Evolutionary conservation across 352 stramenopile genomes (phyloP), one percentile per base, ranked within the genome.

Genomic region (Globisporangium canariense): DNA sequence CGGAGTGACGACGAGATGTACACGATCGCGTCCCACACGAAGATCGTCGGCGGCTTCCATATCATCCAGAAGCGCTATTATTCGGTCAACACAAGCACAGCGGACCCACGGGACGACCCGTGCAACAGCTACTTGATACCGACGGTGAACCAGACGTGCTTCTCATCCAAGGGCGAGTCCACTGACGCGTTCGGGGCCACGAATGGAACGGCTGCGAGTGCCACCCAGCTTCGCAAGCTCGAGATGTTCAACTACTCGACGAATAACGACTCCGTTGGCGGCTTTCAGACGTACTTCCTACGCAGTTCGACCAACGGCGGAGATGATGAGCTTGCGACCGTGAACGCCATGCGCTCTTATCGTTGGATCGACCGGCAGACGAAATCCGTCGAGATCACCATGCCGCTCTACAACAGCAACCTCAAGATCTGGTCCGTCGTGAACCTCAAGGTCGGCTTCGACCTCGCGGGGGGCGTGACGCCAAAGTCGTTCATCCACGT

Each of bases 31-130:
- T 79, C 79, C 2, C 79, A 88, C 50, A 91, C 76, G 0, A 60
- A 80, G 9, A 88, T 91, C 38, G 70, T 91, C 11, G 78, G 79
- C 8, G 79, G 82, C 25, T 91, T 91, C 67, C 74, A 89, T 47
- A n/a, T 91, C 34, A 61, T 82, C 43, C 82, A 91, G 60, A 79
- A 64, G 30, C 64, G 79, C 3, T 88, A 83, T 52, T 62, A 51
- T 9, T 58, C 71, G 1, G 68, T 88, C 40, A 88, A 87, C 45
- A 82, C 76, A 40, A 82, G 72, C 16, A 64, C 74, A 8, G 43
- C 64, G 0, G 59, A 61, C 3, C 80, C 77, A 28, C 75, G 68
- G 56, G 69, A 71, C 30, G 77, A 71, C 11, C 73, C 41, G 36
- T 89, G 79, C 52, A 86, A 85, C 41, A 89, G 75, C 50, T 73